Evolutionary conservation across 257 asterid species (phyloP).

Genomic region (Cynanchum wilfordii): DNA sequence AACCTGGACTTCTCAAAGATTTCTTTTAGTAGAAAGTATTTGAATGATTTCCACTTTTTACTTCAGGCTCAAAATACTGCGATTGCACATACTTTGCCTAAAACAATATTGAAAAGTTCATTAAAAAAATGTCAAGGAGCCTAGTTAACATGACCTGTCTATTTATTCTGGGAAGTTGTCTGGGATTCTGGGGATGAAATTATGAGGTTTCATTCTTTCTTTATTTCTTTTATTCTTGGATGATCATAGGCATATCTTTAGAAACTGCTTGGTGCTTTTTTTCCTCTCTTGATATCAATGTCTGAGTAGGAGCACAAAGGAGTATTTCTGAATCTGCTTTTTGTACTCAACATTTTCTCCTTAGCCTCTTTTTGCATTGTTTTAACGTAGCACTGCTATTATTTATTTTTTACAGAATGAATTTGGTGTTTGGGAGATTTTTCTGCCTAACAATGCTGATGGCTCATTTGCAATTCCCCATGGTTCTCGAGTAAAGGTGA

Average conservation of each 20-base stretch:
- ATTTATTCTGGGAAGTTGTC: neutral
- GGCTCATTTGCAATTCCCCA: constrained; percentile 94
- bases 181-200: neutral
- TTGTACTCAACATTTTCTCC: neutral
- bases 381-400: constrained; percentile 12
- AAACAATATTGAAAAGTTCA: neutral
- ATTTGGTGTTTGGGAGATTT: constrained; percentile 95
- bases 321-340: neutral
- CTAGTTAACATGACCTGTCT: neutral
- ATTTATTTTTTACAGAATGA: constrained; percentile 62
- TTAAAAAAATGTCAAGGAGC: neutral
- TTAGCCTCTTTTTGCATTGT: constrained; percentile 6
- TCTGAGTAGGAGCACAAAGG: neutral
- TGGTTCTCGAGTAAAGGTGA: constrained; percentile 96
- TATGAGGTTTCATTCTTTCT: neutral
- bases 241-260: neutral
- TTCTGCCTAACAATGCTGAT: constrained; percentile 88
- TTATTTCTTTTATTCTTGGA: neutral
- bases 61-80: neutral
- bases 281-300: neutral
- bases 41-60: neutral
- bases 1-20: neutral
- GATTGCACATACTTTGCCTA: neutral
- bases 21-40: neutral
- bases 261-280: neutral